Percentiles rank a stretch among this genome's conserved stretches.
phyloP scores from a whole-genome alignment of 305 asterid genomes.

The Fraxinus sp. region DNA sequence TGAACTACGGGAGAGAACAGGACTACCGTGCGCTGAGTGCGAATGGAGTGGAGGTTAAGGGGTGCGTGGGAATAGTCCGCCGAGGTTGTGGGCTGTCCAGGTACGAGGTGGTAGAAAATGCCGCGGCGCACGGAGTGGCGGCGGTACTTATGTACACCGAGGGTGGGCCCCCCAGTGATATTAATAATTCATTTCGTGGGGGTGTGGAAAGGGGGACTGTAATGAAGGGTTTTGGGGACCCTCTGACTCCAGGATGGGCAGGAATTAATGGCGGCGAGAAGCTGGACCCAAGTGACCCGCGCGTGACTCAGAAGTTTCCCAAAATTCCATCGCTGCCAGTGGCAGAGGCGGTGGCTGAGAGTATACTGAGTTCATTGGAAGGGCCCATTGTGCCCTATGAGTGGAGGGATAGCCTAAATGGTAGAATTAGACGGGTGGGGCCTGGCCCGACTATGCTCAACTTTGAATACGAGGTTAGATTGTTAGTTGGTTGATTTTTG shows the following conservation, averaged over 20 bases:
- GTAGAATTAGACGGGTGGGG: slow-evolving; percentile 49
- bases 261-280: slow-evolving; percentile 61
- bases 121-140: slow-evolving; percentile 74
- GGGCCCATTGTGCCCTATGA: slow-evolving; percentile 48
- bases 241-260: slow-evolving; percentile 90
- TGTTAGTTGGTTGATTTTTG: not conserved
- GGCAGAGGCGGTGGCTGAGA: slow-evolving; percentile 64
- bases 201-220: slow-evolving; percentile 97
- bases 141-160: slow-evolving; percentile 93
- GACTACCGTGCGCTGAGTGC: slow-evolving; percentile 58
- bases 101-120: slow-evolving; percentile 64
- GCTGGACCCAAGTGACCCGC: slow-evolving; percentile 45
- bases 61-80: slow-evolving; percentile 74
- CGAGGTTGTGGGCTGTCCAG: slow-evolving; percentile 75
- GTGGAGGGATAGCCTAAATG: slow-evolving; percentile 47
- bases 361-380: slow-evolving; percentile 51
- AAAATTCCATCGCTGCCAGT: slow-evolving; percentile 75
- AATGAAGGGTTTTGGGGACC: slow-evolving; percentile 88
- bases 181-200: slow-evolving; percentile 27
- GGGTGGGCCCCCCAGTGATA: slow-evolving; percentile 30
- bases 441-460: slow-evolving; percentile 78
- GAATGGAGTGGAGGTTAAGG: slow-evolving; percentile 55
- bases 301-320: slow-evolving; percentile 60
- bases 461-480: slow-evolving; percentile 68
- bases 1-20: slow-evolving; percentile 73